Evolutionary conservation across 495 filamentous ascomycete genomes (phyloP).

Genomic region (Talaromyces nanjingensis): DNA sequence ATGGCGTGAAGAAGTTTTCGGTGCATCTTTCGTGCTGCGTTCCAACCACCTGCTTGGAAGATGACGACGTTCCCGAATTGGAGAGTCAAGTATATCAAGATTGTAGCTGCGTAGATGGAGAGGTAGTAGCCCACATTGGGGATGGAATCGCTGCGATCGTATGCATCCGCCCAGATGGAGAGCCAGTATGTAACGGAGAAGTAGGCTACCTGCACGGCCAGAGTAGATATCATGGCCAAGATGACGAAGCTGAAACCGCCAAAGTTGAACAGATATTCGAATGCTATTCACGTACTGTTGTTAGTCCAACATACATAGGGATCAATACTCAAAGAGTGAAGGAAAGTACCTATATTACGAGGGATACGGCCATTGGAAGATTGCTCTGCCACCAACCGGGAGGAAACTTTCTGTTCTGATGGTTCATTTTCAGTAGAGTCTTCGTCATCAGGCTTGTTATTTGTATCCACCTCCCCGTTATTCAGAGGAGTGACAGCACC

Average conservation of each 20-base stretch:
- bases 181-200: conserved; percentile 23
- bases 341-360: conserved; percentile 18
- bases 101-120: conserved; percentile 17
- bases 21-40: conserved; percentile 49
- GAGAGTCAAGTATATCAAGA: conserved; percentile 15
- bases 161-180: conserved; percentile 20
- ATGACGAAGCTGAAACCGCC: conserved; percentile 16
- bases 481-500: not conserved
- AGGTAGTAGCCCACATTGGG: conserved; percentile 18
- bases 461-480: not conserved
- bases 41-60: conserved; percentile 28
- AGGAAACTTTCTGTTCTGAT: not conserved
- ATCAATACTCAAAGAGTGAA: not conserved
- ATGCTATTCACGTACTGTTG: conserved; percentile 3
- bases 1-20: conserved; percentile 61
- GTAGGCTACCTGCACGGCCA: conserved; percentile 19
- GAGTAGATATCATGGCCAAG: conserved; percentile 14
- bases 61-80: conserved; percentile 19
- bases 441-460: not conserved
- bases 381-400: conserved; percentile 10
- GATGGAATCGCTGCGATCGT: conserved; percentile 12
- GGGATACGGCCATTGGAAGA: conserved; percentile 19
- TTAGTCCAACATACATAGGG: not conserved
- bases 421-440: not conserved
- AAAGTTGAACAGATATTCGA: conserved; percentile 19